Conservation (phyloP, 805 yeast genomes). For the Starmerella bacillaris region DNA sequence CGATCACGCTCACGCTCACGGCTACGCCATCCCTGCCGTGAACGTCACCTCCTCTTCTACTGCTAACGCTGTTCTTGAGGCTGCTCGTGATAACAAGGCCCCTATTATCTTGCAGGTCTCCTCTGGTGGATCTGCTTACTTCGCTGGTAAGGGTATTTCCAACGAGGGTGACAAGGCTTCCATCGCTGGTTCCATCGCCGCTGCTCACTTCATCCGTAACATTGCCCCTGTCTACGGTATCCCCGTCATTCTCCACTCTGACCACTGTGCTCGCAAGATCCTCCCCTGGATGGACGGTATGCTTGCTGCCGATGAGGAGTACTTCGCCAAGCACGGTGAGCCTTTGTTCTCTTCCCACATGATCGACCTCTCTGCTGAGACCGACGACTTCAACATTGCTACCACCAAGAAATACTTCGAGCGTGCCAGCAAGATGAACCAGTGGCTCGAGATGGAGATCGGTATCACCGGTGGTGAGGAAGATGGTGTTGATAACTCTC, state of each 20-base stretch:
- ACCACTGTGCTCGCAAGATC: slow-evolving; percentile 96
- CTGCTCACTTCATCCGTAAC: slow-evolving; percentile 92
- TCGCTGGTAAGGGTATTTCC: slow-evolving; percentile 97
- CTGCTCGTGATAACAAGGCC: slow-evolving; percentile 83
- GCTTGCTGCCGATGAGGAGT: slow-evolving; percentile 90
- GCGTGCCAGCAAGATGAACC: slow-evolving; percentile 84
- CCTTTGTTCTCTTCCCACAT: slow-evolving; percentile 98
- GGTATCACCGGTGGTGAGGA: slow-evolving; percentile 99
- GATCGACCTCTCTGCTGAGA: slow-evolving; percentile 94
- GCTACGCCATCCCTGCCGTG: slow-evolving; percentile 95
- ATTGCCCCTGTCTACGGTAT: slow-evolving; percentile 92
- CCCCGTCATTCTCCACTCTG: slow-evolving; percentile 94
- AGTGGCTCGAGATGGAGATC: slow-evolving; percentile 99
- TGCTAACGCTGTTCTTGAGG: slow-evolving; percentile 90
- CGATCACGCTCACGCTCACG: slow-evolving; percentile 81
- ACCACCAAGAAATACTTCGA: slow-evolving; percentile 87
- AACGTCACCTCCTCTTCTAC: slow-evolving; percentile 97
- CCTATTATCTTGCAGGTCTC: slow-evolving; percentile 96
- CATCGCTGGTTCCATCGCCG: slow-evolving; percentile 87
- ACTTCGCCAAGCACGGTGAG: slow-evolving; percentile 69
- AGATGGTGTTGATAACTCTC: slow-evolving; percentile 98
- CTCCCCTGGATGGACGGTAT: slow-evolving; percentile 98
- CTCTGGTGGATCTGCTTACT: slow-evolving; percentile 99
- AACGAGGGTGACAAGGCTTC: slow-evolving; percentile 89
- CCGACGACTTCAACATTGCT: slow-evolving; percentile 87